phyloP scores from a whole-genome alignment of 2,329 filamentous ascomycete genomes.

The Fusarium euwallaceae region DNA sequence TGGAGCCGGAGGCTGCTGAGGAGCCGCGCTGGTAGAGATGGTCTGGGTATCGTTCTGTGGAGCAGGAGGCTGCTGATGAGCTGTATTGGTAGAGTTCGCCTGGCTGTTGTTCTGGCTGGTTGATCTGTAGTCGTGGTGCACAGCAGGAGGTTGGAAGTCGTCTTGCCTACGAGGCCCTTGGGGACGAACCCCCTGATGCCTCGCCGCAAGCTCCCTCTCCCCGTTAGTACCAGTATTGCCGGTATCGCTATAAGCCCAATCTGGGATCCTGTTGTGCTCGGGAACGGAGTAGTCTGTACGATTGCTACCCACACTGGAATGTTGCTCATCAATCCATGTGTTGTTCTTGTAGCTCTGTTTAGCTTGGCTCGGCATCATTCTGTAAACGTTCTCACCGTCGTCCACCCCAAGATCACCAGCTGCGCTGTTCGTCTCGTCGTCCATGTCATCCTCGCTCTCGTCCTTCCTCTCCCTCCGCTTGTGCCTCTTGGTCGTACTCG shows the following conservation, averaged over 20 bases:
- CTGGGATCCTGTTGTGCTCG: background rate
- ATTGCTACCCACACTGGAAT: background rate
- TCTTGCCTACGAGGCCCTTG: background rate
- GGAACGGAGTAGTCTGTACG: background rate
- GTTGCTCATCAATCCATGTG: background rate
- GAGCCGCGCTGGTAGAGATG: background rate
- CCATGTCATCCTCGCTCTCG: background rate
- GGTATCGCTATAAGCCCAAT: background rate
- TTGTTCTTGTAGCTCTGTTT: slow-evolving; percentile 7
- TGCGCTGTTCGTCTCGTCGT: background rate
- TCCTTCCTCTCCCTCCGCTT: background rate
- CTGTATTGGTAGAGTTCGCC: background rate
- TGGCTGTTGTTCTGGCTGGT: background rate
- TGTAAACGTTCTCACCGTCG: slow-evolving; percentile 9
- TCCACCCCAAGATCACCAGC: background rate
- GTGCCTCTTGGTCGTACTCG: background rate
- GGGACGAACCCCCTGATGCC: background rate
- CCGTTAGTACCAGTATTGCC: background rate
- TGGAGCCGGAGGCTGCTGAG: background rate
- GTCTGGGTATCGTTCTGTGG: background rate
- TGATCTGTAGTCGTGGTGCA: background rate
- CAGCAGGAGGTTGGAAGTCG: background rate
- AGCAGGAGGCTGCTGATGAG: background rate
- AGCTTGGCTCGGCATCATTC: background rate
- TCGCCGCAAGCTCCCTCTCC: background rate